Evolutionary conservation across 225 moss, liverwort and hornwort species (phyloP), one percentile per base, ranked within the genome.

Genomic region (Antitrichia curtipendula): DNA sequence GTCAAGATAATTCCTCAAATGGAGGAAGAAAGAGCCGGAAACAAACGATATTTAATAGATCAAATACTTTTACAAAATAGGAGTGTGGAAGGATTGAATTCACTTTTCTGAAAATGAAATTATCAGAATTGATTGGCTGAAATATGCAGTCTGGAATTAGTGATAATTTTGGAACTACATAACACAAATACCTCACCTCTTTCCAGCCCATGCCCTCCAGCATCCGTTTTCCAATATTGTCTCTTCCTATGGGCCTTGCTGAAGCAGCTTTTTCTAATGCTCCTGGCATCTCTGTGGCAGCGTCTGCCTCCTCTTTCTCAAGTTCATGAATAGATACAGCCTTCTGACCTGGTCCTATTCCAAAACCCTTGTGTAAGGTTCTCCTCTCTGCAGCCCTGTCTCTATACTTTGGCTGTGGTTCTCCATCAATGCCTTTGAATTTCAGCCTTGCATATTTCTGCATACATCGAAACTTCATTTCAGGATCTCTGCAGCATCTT

Each of bases 181-280:
- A 45, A 82, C 22, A 66, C 74, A 90, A 29, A 82, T 49, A 74
- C 52, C 94, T 89, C 49, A 98, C 98, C 97, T 98, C 98, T 90
- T 96, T 96, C 98, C 98, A 98, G 40, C 98, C 98, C 98, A 98
- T 98, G 92, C 96, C 95, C 91, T 95, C 94, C 80, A 98, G 90
- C 97, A 98, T 98, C 83, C 94, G 95, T 85, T 96, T 97, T 60
- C 98, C 98, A 41, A 97, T 92, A 79, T 99, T 99, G 64, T 99
- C 94, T 68, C 90, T 92, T 76, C 98, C 98, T 81, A 99, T 85
- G 57, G 93, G 94, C 36, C 94, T 92, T 75, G 97, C 96, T 66
- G 84, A 87, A 83, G 96, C 95, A 76, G 98, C 96, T 89, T 90
- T 94, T 78, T 91, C 91, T 92, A 99, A 92, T 75, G 95, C 96